These are phyloP conservation scores for Macrolepiota dolichaula DNA, from an alignment of 768 basidiomycete genomes.

Conservation along the genomic window DNA sequence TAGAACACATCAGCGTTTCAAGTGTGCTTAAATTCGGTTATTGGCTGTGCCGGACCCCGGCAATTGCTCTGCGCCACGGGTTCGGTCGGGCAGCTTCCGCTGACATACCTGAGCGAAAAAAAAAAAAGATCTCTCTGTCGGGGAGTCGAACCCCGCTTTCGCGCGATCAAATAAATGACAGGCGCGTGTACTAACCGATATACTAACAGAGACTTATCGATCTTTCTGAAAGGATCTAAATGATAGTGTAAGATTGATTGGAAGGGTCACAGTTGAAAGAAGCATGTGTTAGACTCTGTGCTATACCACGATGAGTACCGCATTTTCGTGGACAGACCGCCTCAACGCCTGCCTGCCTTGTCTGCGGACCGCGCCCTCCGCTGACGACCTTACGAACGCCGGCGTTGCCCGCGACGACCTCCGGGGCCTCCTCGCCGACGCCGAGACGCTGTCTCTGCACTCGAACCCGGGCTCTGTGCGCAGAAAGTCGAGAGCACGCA, in stretches of 20 bases:
- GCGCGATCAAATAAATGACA: not conserved
- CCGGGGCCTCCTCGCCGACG: conserved; percentile 44
- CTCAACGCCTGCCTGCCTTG: conserved; percentile 35
- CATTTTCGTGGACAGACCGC: conserved; percentile 60
- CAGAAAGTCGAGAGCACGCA: conserved; percentile 24
- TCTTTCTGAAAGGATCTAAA: no score
- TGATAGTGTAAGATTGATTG: not conserved
- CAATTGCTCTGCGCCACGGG: not conserved
- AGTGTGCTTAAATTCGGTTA: not conserved
- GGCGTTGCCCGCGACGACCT: conserved; percentile 33
- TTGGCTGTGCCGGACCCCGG: not conserved
- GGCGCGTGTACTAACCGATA: no score
- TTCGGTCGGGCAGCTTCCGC: not conserved
- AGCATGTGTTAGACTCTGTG: not conserved
- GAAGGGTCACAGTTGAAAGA: not conserved
- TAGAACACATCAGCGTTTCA: not conserved
- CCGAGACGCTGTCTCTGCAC: conserved; percentile 62
- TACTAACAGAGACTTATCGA: no score
- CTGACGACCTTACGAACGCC: conserved; percentile 19
- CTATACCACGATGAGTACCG: conserved; percentile 24
- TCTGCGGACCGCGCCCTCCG: conserved; percentile 16
- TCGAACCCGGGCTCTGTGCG: conserved; percentile 44
- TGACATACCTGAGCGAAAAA: not conserved
- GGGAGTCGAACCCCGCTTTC: no score
- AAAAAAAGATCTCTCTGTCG: no score